phyloP scores from a whole-genome alignment of 2,329 filamentous ascomycete species.

The Trichoderma sp. region DNA sequence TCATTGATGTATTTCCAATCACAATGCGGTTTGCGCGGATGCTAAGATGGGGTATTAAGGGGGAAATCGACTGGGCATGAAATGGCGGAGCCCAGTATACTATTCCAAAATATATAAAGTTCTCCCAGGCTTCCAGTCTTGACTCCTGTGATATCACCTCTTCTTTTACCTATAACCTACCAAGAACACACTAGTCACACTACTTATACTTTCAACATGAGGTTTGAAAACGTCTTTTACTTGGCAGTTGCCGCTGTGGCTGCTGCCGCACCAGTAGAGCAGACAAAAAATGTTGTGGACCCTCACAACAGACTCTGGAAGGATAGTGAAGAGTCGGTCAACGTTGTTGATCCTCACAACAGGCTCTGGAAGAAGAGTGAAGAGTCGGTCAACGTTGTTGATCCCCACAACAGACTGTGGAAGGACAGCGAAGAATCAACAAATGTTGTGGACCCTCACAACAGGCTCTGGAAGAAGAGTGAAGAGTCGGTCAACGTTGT shows the following conservation, averaged over 20 bases:
- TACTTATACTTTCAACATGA: neutral
- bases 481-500: neutral
- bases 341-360: neutral
- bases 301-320: neutral
- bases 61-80: neutral
- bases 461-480: neutral
- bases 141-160: neutral
- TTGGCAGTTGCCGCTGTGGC: neutral
- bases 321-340: neutral
- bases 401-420: neutral
- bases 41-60: neutral
- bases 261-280: neutral
- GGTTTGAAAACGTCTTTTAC: neutral
- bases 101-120: neutral
- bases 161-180: neutral
- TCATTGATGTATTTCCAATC: neutral
- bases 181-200: neutral
- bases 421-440: no score
- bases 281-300: neutral
- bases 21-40: neutral
- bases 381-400: neutral
- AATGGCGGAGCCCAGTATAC: no score
- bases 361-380: neutral
- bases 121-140: neutral
- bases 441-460: neutral